A percentile compares a stretch with the other conserved stretches of the same genome.
These are phyloP conservation scores for Zasmidium citrigriseum DNA, from an alignment of 2,329 filamentous ascomycete genomes.

Conservation along the genomic window DNA sequence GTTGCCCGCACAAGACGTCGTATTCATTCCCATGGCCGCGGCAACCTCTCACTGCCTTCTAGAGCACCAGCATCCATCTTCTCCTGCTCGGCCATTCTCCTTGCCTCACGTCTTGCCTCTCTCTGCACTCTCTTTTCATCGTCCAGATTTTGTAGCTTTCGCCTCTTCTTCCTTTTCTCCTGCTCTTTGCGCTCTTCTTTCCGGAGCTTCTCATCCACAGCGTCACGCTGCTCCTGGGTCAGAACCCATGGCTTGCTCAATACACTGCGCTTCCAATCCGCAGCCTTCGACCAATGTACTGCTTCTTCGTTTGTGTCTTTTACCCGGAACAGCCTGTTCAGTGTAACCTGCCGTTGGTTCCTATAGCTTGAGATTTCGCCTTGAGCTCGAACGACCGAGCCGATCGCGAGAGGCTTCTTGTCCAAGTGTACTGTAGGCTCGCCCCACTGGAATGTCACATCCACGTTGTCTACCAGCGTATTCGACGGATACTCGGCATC, in stretches of 20 bases:
- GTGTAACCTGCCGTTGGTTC: slow-evolving; percentile 52
- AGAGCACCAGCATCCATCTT: slow-evolving; percentile 45
- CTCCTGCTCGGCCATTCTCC: slow-evolving; percentile 42
- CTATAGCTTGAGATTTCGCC: slow-evolving; percentile 57
- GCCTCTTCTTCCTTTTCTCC: slow-evolving; percentile 36
- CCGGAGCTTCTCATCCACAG: slow-evolving; percentile 41
- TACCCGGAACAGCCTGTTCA: slow-evolving; percentile 55
- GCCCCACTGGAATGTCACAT: slow-evolving; percentile 39
- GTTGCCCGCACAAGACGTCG: too few species aligned
- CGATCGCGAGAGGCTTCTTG: slow-evolving; percentile 42
- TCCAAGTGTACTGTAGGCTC: slow-evolving; percentile 48
- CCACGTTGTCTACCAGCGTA: slow-evolving; percentile 41
- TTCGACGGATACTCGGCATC: slow-evolving; percentile 34
- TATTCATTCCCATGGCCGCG: slow-evolving; percentile 21
- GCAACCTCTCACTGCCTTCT: slow-evolving; percentile 25
- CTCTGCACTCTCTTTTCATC: slow-evolving; percentile 34
- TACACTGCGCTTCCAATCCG: slow-evolving; percentile 51
- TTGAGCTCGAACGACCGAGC: slow-evolving; percentile 58
- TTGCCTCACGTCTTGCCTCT: slow-evolving; percentile 40
- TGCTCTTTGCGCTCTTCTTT: slow-evolving; percentile 38
- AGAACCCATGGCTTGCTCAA: slow-evolving; percentile 58
- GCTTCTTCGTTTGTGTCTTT: slow-evolving; percentile 57
- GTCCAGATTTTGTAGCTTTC: slow-evolving; percentile 38
- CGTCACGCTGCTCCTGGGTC: slow-evolving; percentile 43
- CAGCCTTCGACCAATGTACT: slow-evolving; percentile 53